Conservation (phyloP, 768 basidiomycete genomes). For the Naematelia aurantialba region DNA sequence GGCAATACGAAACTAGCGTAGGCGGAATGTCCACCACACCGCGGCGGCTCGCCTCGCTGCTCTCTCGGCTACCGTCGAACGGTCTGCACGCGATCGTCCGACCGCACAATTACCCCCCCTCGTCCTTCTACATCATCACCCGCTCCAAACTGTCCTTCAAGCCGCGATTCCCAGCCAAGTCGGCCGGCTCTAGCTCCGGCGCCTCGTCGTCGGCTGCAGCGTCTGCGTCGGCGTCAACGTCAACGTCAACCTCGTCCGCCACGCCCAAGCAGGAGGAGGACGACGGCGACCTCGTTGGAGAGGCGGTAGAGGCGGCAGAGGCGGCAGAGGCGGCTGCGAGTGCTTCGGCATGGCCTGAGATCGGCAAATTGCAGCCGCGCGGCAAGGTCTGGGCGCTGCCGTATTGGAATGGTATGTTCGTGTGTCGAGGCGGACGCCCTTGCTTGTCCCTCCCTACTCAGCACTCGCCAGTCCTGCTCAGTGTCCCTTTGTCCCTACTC, state of each 20-base stretch:
- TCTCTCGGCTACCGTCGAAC: slow-evolving; percentile 1
- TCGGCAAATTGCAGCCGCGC: slow-evolving; percentile 5
- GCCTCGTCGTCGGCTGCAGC: too few species aligned
- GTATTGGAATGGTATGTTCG: slow-evolving; percentile 18
- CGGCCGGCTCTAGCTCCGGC: too few species aligned
- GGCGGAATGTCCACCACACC: not conserved
- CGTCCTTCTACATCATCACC: slow-evolving; percentile 18
- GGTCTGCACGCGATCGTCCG: slow-evolving; percentile 9
- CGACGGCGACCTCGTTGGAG: not conserved
- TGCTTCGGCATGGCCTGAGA: slow-evolving; percentile 1
- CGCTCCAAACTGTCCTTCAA: slow-evolving; percentile 21
- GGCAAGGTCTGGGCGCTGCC: slow-evolving; percentile 22
- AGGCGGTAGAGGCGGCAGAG: not conserved
- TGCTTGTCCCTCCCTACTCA: too few species aligned
- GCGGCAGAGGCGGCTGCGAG: not conserved
- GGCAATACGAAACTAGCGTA: too few species aligned
- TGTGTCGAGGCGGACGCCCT: too few species aligned
- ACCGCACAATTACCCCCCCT: not conserved
- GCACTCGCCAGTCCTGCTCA: too few species aligned
- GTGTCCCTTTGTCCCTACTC: too few species aligned
- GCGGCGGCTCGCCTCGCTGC: slow-evolving; percentile 3
- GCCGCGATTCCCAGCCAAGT: too few species aligned
- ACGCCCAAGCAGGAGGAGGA: not conserved
- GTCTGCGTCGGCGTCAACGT: not conserved
- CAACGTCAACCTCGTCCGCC: not conserved